Percentiles rank a stretch among this genome's conserved stretches.
Conservation (phyloP, 75 land plant species). For the Picea sitchensis region DNA sequence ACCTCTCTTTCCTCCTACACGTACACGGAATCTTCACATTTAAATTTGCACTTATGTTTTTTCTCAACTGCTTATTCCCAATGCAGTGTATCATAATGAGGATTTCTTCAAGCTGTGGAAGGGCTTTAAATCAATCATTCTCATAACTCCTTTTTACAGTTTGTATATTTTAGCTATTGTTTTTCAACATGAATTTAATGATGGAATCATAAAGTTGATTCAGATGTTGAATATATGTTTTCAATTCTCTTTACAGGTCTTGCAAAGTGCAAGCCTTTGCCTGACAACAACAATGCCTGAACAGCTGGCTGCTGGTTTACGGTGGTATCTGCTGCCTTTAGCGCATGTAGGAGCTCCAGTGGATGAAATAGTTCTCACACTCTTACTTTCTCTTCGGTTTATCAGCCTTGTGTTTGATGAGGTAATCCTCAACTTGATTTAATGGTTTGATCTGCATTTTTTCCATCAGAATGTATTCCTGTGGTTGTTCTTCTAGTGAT, state of each 20-base stretch:
- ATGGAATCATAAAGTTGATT: not conserved
- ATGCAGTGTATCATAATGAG: not conserved
- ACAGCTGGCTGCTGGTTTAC: slow-evolving; percentile 82
- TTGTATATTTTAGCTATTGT: not conserved
- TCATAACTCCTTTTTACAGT: not conserved
- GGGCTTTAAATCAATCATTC: not conserved
- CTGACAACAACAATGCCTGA: slow-evolving; percentile 96
- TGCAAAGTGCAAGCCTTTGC: slow-evolving; percentile 99
- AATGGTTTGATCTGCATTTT: not conserved
- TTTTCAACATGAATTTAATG: not conserved
- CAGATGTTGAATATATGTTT: not conserved
- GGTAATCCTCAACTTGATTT: slow-evolving; percentile 35
- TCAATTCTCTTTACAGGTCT: slow-evolving; percentile 43
- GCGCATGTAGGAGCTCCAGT: slow-evolving; percentile 75
- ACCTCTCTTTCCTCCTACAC: not conserved
- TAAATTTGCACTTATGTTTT: not conserved
- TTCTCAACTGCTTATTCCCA: not conserved
- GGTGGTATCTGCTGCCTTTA: slow-evolving; percentile 87
- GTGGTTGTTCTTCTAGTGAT: not conserved
- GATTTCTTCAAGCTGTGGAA: not conserved
- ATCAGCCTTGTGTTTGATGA: slow-evolving; percentile 96
- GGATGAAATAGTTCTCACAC: slow-evolving; percentile 82
- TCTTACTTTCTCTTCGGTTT: slow-evolving; percentile 88
- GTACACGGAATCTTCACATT: not conserved
- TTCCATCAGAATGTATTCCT: not conserved